phyloP scores from a whole-genome alignment of 257 asterid species.

The Handroanthus guayacan region DNA sequence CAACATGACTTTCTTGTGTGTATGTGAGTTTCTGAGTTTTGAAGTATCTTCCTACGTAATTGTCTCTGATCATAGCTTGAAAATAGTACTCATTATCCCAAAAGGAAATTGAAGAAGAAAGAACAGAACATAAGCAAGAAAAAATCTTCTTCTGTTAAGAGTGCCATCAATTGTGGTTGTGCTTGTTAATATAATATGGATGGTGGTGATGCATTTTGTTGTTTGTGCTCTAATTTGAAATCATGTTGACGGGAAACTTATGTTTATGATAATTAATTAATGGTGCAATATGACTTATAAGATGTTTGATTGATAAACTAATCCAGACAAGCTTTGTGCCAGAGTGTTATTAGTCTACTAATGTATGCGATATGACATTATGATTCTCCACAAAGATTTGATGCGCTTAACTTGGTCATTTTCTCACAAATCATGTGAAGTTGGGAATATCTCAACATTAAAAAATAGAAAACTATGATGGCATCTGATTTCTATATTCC shows the following conservation, averaged over 20 bases:
- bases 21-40: background rate
- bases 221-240: background rate
- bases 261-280: no score
- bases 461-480: background rate
- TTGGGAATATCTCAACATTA: slow-evolving; percentile 8
- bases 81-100: background rate
- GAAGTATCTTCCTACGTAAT: background rate
- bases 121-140: background rate
- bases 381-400: background rate
- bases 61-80: background rate
- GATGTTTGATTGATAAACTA: background rate
- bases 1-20: background rate
- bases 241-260: background rate
- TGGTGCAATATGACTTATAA: background rate
- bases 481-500: slow-evolving; percentile 17
- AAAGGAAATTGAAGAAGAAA: background rate
- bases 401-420: background rate
- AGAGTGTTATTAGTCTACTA: background rate
- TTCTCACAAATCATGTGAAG: slow-evolving; percentile 29
- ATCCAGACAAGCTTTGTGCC: background rate
- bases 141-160: background rate
- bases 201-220: background rate
- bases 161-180: slow-evolving; percentile 10
- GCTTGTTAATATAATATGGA: slow-evolving; percentile 8
- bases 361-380: background rate